A percentile compares a stretch with the other conserved stretches of the same genome.
Conservation (phyloP, 1,139 yeast species). For the Geotrichum carabidarum region DNA sequence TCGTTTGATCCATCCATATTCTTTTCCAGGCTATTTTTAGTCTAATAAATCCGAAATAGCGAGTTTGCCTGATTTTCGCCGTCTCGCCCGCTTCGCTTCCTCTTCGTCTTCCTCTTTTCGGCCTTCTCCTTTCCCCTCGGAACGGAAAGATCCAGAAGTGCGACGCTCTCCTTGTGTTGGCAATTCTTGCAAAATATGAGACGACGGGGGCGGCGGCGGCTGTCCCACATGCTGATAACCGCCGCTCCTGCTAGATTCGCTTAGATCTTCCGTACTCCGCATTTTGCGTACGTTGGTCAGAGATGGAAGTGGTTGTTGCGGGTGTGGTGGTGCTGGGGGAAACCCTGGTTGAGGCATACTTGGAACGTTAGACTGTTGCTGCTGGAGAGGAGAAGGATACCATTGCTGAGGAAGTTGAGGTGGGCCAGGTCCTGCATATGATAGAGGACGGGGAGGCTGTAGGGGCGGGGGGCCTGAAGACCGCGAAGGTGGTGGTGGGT, state of each 20-base stretch:
- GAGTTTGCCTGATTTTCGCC: constrained; percentile 17
- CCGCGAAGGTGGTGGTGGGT: not conserved
- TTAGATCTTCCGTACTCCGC: constrained; percentile 43
- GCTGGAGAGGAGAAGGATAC: constrained; percentile 23
- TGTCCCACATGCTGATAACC: constrained; percentile 32
- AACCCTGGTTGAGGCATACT: constrained; percentile 22
- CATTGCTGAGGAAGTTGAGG: constrained; percentile 22
- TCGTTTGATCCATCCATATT: not conserved
- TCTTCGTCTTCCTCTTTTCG: constrained; percentile 5
- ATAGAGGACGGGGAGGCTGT: no score
- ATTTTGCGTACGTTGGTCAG: constrained; percentile 37
- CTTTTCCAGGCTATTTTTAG: not conserved
- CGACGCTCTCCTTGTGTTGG: no score
- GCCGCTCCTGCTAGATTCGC: constrained; percentile 29
- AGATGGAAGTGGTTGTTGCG: constrained; percentile 35
- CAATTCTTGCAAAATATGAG: constrained; percentile 3
- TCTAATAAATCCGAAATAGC: constrained; percentile 19
- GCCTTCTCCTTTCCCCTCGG: not conserved
- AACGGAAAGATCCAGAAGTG: not conserved
- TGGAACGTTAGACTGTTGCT: constrained; percentile 5
- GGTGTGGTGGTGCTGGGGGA: constrained; percentile 23
- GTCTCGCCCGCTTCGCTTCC: constrained; percentile 5
- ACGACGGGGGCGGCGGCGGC: constrained; percentile 24
- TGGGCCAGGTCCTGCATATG: not conserved
- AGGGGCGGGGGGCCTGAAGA: no score